Conservation (phyloP, 2,329 filamentous ascomycete genomes). For the Shiraia sp. region DNA sequence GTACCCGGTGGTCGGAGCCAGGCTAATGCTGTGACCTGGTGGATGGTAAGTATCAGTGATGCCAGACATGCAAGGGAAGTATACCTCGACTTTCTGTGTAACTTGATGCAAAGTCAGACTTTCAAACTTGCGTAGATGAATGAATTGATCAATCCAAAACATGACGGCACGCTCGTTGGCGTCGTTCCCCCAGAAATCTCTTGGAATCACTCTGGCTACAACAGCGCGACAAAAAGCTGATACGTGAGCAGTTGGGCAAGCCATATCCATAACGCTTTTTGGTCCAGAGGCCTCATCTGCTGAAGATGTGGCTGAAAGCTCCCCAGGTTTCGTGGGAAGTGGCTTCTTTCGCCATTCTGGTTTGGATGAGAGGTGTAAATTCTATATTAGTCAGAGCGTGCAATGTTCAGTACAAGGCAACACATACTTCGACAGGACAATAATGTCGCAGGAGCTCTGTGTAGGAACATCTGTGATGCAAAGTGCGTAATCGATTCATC, state of each 20-base stretch:
- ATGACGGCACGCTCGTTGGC: conserved; percentile 68
- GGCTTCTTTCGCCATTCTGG: conserved; percentile 29
- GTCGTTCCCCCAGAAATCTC: conserved; percentile 71
- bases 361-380: conserved; percentile 27
- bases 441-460: conserved; percentile 77
- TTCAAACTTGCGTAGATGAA: conserved; percentile 80
- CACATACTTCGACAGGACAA: conserved; percentile 62
- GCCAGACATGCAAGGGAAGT: conserved; percentile 5
- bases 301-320: background rate
- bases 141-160: conserved; percentile 74
- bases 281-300: conserved; percentile 19
- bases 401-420: background rate
- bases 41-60: conserved; percentile 17
- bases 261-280: conserved; percentile 63
- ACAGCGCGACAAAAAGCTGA: conserved; percentile 86
- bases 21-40: conserved; percentile 65
- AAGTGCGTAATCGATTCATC: conserved; percentile 68
- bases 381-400: conserved; percentile 24
- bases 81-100: conserved; percentile 74
- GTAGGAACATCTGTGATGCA: conserved; percentile 79
- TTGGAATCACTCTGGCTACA: conserved; percentile 72
- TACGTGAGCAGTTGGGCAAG: conserved; percentile 69
- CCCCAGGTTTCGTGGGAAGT: conserved; percentile 14
- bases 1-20: conserved; percentile 71
- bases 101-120: conserved; percentile 78